phyloP scores from a whole-genome alignment of 106 monocot genomes.

The Posidonia australis region DNA sequence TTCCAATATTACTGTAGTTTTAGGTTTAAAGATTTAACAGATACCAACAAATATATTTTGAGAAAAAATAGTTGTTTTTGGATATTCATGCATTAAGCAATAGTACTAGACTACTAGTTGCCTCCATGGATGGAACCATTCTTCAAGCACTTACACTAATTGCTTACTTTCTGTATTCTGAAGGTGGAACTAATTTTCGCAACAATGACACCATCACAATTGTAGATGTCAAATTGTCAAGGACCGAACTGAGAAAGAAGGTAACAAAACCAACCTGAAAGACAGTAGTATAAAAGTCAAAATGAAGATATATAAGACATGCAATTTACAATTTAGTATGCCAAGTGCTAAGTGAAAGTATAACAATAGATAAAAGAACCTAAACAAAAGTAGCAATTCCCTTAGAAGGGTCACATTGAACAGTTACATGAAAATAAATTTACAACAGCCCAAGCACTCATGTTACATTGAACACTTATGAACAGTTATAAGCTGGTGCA shows the following conservation, averaged over 20 bases:
- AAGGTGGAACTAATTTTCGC: conserved; percentile 82
- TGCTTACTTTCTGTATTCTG: conserved; percentile 95
- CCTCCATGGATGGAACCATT: background rate
- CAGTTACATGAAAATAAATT: too few relatives aligned
- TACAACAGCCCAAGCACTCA: too few relatives aligned
- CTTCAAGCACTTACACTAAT: background rate
- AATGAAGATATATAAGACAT: background rate
- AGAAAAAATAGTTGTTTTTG: too few relatives aligned
- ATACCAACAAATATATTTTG: too few relatives aligned
- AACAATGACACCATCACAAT: conserved; percentile 97
- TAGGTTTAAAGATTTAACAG: too few relatives aligned
- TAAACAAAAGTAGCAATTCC: background rate
- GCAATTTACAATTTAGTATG: background rate
- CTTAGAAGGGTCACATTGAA: too few relatives aligned
- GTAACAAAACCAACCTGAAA: conserved; percentile 93
- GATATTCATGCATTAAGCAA: background rate
- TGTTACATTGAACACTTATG: too few relatives aligned
- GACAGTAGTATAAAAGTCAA: background rate
- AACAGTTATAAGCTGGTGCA: too few relatives aligned
- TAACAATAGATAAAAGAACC: background rate
- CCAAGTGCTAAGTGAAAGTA: too few relatives aligned
- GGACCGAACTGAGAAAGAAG: conserved; percentile 88
- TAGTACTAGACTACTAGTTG: background rate
- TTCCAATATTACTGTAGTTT: too few relatives aligned
- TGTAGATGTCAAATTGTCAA: conserved; percentile 96